Evolutionary conservation across 2,329 filamentous ascomycete genomes (phyloP).

Genomic region (Pseudocercospora vitis): DNA sequence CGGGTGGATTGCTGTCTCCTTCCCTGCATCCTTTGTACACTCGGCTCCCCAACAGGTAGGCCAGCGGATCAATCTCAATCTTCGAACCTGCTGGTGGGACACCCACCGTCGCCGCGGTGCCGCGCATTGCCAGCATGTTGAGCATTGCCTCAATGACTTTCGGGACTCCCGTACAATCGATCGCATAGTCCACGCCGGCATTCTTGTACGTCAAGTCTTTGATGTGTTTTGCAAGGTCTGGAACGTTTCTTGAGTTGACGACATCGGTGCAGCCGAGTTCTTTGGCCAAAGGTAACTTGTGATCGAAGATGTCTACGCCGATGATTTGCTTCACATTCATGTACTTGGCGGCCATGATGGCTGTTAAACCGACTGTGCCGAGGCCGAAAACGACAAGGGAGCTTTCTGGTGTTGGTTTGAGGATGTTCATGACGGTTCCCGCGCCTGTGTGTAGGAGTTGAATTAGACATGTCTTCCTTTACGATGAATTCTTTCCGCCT

Average conservation of each 20-base stretch:
- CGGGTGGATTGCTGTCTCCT: constrained; percentile 20
- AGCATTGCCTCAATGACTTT: constrained; percentile 25
- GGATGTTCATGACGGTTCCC: constrained; percentile 23
- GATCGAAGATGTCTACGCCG: constrained; percentile 26
- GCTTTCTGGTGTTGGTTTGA: constrained; percentile 19
- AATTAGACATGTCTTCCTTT: not conserved
- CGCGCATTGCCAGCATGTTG: constrained; percentile 21
- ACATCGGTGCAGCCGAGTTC: constrained; percentile 23
- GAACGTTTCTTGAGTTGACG: constrained; percentile 19
- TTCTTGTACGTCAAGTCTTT: constrained; percentile 18
- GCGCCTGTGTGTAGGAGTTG: constrained; percentile 12
- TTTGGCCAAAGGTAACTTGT: constrained; percentile 22
- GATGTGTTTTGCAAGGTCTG: constrained; percentile 18
- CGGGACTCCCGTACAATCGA: constrained; percentile 25
- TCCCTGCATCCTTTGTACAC: constrained; percentile 22
- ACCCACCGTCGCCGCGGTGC: constrained; percentile 26
- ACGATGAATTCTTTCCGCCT: not conserved
- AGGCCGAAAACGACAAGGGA: constrained; percentile 25
- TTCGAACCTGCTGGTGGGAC: constrained; percentile 23
- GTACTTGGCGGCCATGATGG: constrained; percentile 27
- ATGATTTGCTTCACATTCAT: constrained; percentile 24
- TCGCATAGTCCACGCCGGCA: constrained; percentile 19
- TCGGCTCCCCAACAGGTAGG: constrained; percentile 19
- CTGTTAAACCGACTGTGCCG: constrained; percentile 25
- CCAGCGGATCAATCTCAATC: constrained; percentile 21